These are phyloP conservation scores for Syzygium aromaticum DNA, from an alignment of 345 rosid genomes.

Conservation along the genomic window DNA sequence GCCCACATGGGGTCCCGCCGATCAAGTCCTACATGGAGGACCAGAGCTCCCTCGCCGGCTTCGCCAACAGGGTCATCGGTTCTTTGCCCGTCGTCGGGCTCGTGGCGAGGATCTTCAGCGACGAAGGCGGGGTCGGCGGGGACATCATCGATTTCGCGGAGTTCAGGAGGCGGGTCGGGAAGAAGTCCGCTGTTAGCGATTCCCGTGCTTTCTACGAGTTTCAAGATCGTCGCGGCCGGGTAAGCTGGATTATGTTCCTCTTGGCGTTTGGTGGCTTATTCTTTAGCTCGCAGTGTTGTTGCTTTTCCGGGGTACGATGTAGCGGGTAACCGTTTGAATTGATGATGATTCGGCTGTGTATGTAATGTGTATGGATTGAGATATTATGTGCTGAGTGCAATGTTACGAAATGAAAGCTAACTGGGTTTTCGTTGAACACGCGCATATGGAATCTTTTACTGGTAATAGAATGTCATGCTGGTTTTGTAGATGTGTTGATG, in stretches of 20 bases:
- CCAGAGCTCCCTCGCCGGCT: slow-evolving; percentile 57
- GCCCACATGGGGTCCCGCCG: slow-evolving; percentile 28
- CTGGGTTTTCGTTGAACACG: not conserved
- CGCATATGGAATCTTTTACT: not conserved
- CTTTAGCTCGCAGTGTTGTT: not conserved
- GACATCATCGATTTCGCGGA: slow-evolving; percentile 90
- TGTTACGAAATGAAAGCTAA: not conserved
- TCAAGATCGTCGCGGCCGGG: slow-evolving; percentile 73
- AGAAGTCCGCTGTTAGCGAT: slow-evolving; percentile 55
- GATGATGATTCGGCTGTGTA: not conserved
- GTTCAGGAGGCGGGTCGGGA: slow-evolving; percentile 87
- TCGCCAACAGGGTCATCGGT: slow-evolving; percentile 71
- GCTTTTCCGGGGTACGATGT: not conserved
- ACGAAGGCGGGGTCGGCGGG: slow-evolving; percentile 89
- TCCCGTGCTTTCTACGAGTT: slow-evolving; percentile 92
- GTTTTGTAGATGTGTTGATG: not conserved
- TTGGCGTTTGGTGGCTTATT: not conserved
- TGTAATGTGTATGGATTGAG: not conserved
- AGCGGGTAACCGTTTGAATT: fast-evolving
- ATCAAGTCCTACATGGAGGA: slow-evolving; percentile 72
- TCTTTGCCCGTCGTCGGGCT: slow-evolving; percentile 90
- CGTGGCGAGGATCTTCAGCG: slow-evolving; percentile 70
- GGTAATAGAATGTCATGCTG: not conserved
- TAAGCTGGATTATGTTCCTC: slow-evolving; percentile 5
- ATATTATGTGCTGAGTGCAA: not conserved